These are phyloP conservation scores for Pichia nakasei DNA, from an alignment of 805 yeast species.

Conservation along the genomic window DNA sequence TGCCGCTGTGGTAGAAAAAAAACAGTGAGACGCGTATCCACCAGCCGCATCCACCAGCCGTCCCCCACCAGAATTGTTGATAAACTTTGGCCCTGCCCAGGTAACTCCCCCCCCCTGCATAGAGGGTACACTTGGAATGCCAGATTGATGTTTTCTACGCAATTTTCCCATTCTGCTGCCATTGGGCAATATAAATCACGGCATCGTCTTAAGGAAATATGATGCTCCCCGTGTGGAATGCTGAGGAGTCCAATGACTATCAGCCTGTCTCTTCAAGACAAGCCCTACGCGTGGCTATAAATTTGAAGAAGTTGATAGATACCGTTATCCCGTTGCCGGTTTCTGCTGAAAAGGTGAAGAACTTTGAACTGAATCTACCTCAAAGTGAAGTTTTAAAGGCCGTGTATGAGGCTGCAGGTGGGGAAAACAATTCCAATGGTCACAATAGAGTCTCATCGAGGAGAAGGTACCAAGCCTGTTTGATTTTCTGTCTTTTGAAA, in stretches of 20 bases:
- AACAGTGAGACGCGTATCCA: too few species aligned
- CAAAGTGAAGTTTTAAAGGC: conserved; percentile 50
- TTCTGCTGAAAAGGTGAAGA: conserved; percentile 35
- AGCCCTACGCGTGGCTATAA: conserved; percentile 58
- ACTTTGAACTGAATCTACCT: conserved; percentile 51
- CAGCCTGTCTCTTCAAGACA: conserved; percentile 56
- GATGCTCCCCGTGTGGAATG: conserved; percentile 19
- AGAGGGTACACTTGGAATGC: too few species aligned
- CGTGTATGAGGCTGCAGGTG: conserved; percentile 72
- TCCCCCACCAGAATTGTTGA: too few species aligned
- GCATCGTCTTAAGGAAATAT: conserved; percentile 6
- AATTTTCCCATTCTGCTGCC: too few species aligned
- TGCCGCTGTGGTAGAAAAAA: too few species aligned
- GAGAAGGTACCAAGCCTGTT: conserved; percentile 54
- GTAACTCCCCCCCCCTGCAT: too few species aligned
- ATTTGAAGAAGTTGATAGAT: conserved; percentile 67
- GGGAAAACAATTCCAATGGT: conserved; percentile 58
- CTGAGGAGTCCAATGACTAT: conserved; percentile 27
- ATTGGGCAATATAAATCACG: too few species aligned
- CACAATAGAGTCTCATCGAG: conserved; percentile 44
- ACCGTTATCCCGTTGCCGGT: conserved; percentile 60
- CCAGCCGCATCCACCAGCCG: too few species aligned
- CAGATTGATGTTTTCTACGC: too few species aligned
- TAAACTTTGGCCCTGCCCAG: too few species aligned
- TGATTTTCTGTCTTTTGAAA: conserved; percentile 62